A percentile compares a stretch with the other conserved stretches of the same genome.
These are phyloP conservation scores for Batrachochytrium dendrobatidis DNA, from an alignment of 371 early-diverging fungal genomes.

Conservation along the genomic window DNA sequence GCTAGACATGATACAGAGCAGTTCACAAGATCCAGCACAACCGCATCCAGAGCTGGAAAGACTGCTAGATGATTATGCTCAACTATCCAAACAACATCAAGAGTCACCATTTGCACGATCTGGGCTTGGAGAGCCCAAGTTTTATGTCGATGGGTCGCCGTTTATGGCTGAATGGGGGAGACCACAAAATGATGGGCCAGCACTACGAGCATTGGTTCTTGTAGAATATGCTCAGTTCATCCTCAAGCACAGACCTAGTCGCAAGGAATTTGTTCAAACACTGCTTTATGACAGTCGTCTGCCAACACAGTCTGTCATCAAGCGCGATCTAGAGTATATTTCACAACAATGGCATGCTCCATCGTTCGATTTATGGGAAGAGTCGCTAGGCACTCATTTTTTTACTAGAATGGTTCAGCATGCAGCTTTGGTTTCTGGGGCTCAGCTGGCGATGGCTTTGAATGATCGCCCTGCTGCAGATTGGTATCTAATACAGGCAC, in stretches of 20 bases:
- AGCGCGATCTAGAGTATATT: conserved; percentile 59
- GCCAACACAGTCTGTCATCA: conserved; percentile 26
- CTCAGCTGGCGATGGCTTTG: conserved; percentile 27
- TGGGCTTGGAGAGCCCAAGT: conserved; percentile 73
- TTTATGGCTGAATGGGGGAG: conserved; percentile 51
- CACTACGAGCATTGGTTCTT: conserved; percentile 54
- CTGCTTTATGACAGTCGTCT: conserved; percentile 22
- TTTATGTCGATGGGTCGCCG: conserved; percentile 51
- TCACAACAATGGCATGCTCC: conserved; percentile 33
- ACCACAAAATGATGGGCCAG: conserved; percentile 82
- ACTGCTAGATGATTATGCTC: conserved; percentile 22
- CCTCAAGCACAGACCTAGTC: conserved; percentile 14
- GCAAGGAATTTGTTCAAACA: conserved; percentile 16
- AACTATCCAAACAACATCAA: conserved; percentile 15
- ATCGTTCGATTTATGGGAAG: conserved; percentile 65
- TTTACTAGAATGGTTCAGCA: conserved; percentile 62
- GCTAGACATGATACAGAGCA: not conserved
- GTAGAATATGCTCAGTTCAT: conserved; percentile 40
- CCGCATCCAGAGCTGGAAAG: conserved; percentile 6
- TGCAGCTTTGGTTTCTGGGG: conserved; percentile 48
- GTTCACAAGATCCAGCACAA: not conserved
- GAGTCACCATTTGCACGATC: not conserved
- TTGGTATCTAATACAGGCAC: conserved; percentile 25
- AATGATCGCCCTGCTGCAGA: conserved; percentile 28
- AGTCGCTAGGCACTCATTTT: conserved; percentile 54